Percentiles rank a stretch among this genome's conserved stretches.
phyloP scores from a whole-genome alignment of 768 basidiomycete species.

The Auricularia sp. region DNA sequence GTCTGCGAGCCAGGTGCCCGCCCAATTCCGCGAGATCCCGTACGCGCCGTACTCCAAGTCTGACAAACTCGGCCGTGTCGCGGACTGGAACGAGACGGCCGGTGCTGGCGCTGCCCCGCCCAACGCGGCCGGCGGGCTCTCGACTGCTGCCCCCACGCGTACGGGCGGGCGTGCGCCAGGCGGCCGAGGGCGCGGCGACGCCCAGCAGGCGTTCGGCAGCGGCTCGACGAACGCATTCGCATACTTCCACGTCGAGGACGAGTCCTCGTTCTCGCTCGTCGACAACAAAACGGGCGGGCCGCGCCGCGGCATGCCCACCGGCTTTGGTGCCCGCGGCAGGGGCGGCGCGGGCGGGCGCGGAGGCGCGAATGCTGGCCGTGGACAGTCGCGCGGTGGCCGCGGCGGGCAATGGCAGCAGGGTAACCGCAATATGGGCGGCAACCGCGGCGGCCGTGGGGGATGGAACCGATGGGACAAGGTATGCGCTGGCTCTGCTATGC shows the following conservation, averaged over 20 bases:
- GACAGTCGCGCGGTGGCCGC: slow-evolving; percentile 23
- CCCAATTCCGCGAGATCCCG: slow-evolving; percentile 94
- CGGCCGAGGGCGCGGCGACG: slow-evolving; percentile 37
- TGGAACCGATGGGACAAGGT: slow-evolving; percentile 24
- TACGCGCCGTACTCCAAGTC: slow-evolving; percentile 98
- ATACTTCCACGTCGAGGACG: slow-evolving; percentile 97
- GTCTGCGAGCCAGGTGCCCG: slow-evolving; percentile 72
- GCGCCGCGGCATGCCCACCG: slow-evolving; percentile 53
- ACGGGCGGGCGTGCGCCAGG: slow-evolving; percentile 29
- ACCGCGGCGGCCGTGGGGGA: slow-evolving; percentile 12
- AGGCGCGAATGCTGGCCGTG: slow-evolving; percentile 27
- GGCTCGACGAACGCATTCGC: slow-evolving; percentile 86
- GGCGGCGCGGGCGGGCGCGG: slow-evolving; percentile 32
- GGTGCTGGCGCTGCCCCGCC: slow-evolving; percentile 31
- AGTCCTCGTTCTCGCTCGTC: slow-evolving; percentile 91
- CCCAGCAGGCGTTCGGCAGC: slow-evolving; percentile 80
- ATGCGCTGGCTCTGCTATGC: slow-evolving; percentile 43
- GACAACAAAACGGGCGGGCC: slow-evolving; percentile 71
- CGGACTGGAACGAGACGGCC: slow-evolving; percentile 81
- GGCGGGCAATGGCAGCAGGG: slow-evolving; percentile 5
- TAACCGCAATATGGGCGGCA: background rate
- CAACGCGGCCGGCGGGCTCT: slow-evolving; percentile 9
- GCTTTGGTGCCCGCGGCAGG: slow-evolving; percentile 34
- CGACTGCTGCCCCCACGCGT: slow-evolving; percentile 9
- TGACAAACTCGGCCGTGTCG: slow-evolving; percentile 94